These are phyloP conservation scores for Debaryomyces coudertii DNA, from an alignment of 1,139 yeast genomes.

Conservation along the genomic window DNA sequence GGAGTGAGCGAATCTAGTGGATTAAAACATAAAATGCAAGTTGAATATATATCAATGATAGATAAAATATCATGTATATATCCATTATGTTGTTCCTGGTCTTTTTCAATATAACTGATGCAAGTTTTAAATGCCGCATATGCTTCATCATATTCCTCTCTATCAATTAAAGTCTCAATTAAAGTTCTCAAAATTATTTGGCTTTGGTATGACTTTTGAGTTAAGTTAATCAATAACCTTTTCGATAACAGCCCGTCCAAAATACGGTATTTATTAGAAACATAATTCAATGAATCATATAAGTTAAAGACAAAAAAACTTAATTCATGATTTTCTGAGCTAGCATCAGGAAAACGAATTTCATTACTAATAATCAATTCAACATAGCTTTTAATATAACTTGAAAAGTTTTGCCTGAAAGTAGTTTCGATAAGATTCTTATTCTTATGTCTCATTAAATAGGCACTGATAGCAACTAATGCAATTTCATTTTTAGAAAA, in stretches of 20 bases:
- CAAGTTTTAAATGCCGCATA: constrained; percentile 47
- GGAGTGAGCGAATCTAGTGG: constrained; percentile 35
- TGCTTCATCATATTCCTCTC: constrained; percentile 48
- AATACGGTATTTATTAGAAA: constrained; percentile 25
- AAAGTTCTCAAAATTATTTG: constrained; percentile 36
- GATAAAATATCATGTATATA: constrained; percentile 36
- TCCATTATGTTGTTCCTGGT: constrained; percentile 39
- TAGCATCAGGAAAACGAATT: constrained; percentile 40
- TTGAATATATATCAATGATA: constrained; percentile 40
- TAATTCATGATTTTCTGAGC: constrained; percentile 21
- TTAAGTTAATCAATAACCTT: constrained; percentile 34
- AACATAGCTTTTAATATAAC: constrained; percentile 29
- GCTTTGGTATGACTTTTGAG: constrained; percentile 44
- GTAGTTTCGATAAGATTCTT: constrained; percentile 22
- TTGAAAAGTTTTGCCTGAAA: constrained; percentile 37
- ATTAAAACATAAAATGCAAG: constrained; percentile 40
- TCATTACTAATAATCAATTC: constrained; percentile 24
- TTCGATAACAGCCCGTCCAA: constrained; percentile 35
- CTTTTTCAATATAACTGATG: constrained; percentile 37
- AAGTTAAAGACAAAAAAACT: constrained; percentile 39
- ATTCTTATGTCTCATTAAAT: constrained; percentile 32
- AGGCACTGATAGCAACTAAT: constrained; percentile 33
- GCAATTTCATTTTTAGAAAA: constrained; percentile 32
- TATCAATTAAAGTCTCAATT: constrained; percentile 38
- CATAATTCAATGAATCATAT: constrained; percentile 33